phyloP scores from a whole-genome alignment of 2,329 filamentous ascomycete species.

The Colletotrichum sp. region DNA sequence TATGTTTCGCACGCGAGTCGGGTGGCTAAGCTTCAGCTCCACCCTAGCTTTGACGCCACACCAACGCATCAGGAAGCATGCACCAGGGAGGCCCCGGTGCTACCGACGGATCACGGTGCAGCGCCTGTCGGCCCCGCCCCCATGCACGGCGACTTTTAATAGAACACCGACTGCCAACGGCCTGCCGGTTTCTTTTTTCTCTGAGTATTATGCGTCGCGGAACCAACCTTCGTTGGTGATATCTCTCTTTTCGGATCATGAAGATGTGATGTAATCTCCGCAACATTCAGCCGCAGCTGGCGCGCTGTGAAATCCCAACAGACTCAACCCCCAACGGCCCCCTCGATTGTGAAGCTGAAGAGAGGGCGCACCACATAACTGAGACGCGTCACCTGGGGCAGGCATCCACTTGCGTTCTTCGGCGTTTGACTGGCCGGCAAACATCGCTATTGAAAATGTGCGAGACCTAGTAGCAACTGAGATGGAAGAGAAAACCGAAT shows the following conservation, averaged over 20 bases:
- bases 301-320: background rate
- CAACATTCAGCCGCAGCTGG: background rate
- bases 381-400: background rate
- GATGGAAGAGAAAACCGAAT: background rate
- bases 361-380: background rate
- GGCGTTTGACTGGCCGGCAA: background rate
- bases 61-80: constrained; percentile 16
- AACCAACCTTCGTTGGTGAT: background rate
- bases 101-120: background rate
- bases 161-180: background rate
- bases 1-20: constrained; percentile 23
- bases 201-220: background rate
- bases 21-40: constrained; percentile 23
- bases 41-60: constrained; percentile 23
- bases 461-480: background rate
- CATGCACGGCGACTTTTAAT: constrained; percentile 4
- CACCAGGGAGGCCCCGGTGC: constrained; percentile 9
- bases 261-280: background rate
- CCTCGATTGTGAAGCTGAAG: background rate
- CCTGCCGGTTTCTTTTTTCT: background rate
- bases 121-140: constrained; percentile 4
- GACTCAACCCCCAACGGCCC: background rate
- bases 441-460: background rate
- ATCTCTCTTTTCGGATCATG: background rate
- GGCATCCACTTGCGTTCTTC: background rate